Percentiles rank a stretch among this genome's conserved stretches.
Evolutionary conservation across 2,329 filamentous ascomycete species (phyloP).

Genomic region (Hypomyces perniciosus): DNA sequence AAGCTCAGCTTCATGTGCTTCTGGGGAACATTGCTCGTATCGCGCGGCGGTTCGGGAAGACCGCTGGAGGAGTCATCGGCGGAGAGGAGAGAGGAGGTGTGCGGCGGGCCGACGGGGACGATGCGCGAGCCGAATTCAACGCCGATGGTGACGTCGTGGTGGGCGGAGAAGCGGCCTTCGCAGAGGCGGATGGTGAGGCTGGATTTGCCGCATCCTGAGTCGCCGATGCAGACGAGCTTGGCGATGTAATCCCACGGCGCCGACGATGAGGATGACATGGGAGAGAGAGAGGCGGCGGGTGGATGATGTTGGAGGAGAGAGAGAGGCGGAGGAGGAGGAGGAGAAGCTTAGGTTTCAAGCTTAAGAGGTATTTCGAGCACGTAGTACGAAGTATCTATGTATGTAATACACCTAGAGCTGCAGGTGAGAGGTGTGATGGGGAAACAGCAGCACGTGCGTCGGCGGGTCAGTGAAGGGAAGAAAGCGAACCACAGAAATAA

Average conservation of each 20-base stretch:
- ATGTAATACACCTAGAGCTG: too few species aligned
- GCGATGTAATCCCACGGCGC: slow-evolving; percentile 96
- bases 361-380: too few species aligned
- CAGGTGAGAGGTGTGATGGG: too few species aligned
- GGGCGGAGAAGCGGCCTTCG: slow-evolving; percentile 88
- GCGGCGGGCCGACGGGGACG: slow-evolving; percentile 81
- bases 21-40: slow-evolving; percentile 38
- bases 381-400: too few species aligned
- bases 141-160: slow-evolving; percentile 95
- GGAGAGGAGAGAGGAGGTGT: slow-evolving; percentile 32
- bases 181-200: slow-evolving; percentile 90
- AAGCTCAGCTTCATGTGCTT: slow-evolving; percentile 89
- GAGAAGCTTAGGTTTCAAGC: not conserved
- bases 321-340: not conserved
- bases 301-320: not conserved
- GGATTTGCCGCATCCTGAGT: slow-evolving; percentile 94
- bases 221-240: slow-evolving; percentile 96
- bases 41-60: slow-evolving; percentile 48
- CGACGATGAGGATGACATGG: slow-evolving; percentile 56
- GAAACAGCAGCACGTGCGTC: too few species aligned
- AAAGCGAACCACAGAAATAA: too few species aligned
- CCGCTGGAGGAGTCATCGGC: slow-evolving; percentile 27
- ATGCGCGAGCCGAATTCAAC: slow-evolving; percentile 94
- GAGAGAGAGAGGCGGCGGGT: slow-evolving; percentile 4
- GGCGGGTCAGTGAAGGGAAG: too few species aligned